Base-by-base conservation (phyloP, 805 yeast genomes). In the Candida odintsovae region DNA sequence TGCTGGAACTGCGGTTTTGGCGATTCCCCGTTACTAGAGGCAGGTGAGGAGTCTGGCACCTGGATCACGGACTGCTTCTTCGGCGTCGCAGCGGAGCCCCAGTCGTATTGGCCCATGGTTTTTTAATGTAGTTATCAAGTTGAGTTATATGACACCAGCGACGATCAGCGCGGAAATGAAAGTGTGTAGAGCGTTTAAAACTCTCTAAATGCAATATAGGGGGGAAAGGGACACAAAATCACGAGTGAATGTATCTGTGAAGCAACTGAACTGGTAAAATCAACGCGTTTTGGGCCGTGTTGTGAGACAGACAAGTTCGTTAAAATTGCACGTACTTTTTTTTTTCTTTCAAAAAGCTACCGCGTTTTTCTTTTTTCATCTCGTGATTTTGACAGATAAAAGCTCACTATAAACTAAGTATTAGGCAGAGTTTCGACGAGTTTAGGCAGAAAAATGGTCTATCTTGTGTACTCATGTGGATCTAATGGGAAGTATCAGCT, bases 401-500 rank as follows among this genome's bases (percentile, higher is more conserved):
- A n/a, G n/a, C n/a, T n/a, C n/a, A n/a, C n/a, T n/a, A 33, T 33
- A 6, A 9, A 18, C 11, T 33, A 10, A 33, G 36, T 5, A 9
- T 33, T 28, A 28, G 31, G 36, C 18, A 33, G 15, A 11, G 20
- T 2, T n/a, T 2, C 20, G 15, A 16, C 8, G 8, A 33, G 36
- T n/a, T 33, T 16, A 33, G 36, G 20, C 20, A 33, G 36, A 18
- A 39, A n/a, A 25, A 48, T 48, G 50, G 39, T 23, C 36, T 62
- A 50, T 47, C 35, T 6, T 2, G 59, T 81, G 2, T 70, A 73
- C 29, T 70, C 80, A 1, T 80, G 94, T 60, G 98, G 98, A 0
- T 89, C 97, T 2, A 90, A 90, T 64, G 96, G 97, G 2, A 70
- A 67, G 31, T 78, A 62, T 47, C 98, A 90, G 60, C 72, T 90